Evolutionary conservation across 2,329 filamentous ascomycete species (phyloP).

Genomic region (Colletotrichum phormii): DNA sequence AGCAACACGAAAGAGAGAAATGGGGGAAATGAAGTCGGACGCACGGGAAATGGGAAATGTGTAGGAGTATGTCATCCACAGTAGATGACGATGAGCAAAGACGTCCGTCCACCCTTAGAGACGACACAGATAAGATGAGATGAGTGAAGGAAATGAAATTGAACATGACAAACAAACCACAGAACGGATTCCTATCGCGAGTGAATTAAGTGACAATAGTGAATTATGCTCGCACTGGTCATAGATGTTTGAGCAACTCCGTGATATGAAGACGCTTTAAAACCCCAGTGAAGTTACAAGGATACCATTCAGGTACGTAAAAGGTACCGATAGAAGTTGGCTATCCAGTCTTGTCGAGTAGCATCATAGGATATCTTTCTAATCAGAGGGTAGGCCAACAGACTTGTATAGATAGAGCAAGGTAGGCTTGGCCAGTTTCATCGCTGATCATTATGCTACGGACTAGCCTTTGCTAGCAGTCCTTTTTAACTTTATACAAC

Average conservation of each 20-base stretch:
- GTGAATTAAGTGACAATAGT: not conserved
- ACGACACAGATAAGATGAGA: conserved; percentile 13
- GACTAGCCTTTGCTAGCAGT: not conserved
- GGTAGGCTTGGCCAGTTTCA: not conserved
- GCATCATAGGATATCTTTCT: not conserved
- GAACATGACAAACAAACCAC: conserved; percentile 10
- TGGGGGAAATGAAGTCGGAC: conserved; percentile 12
- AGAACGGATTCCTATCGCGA: not conserved
- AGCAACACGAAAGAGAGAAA: not conserved
- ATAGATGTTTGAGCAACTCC: no score
- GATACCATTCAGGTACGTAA: no score
- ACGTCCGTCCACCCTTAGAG: not conserved
- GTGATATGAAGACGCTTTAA: not conserved
- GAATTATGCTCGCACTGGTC: no score
- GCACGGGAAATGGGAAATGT: conserved; percentile 25
- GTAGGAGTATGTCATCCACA: conserved; percentile 28
- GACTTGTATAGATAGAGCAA: not conserved
- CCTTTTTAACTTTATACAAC: conserved; percentile 17
- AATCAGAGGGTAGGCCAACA: not conserved
- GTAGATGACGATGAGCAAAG: conserved; percentile 7
- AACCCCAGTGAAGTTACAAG: no score
- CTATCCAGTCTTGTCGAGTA: no score
- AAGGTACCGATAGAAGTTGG: no score
- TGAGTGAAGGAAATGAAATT: conserved; percentile 34
- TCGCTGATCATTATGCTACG: not conserved